A percentile compares a stretch with the other conserved stretches of the same genome.
These are phyloP conservation scores for Cryptomeria japonica DNA, from an alignment of 75 land plant genomes.

Conservation along the genomic window DNA sequence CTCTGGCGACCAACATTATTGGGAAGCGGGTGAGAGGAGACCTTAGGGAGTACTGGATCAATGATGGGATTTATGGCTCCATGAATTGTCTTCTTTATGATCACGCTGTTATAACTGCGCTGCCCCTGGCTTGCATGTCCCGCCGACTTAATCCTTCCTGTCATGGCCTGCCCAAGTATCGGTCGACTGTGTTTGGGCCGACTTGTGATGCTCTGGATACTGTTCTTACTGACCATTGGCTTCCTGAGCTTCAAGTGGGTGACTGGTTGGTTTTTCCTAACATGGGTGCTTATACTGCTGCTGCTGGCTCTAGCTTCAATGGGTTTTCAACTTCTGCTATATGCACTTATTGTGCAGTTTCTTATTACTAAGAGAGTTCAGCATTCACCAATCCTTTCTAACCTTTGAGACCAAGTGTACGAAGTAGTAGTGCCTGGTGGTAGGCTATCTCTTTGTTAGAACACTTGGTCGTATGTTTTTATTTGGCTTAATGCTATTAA, in stretches of 20 bases:
- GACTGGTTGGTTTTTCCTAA: slow-evolving; percentile 54
- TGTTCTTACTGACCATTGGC: slow-evolving; percentile 28
- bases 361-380: not conserved
- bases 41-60: slow-evolving; percentile 57
- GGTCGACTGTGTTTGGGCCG: slow-evolving; percentile 54
- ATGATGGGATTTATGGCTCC: slow-evolving; percentile 62
- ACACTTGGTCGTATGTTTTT: too few relatives aligned
- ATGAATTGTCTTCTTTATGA: slow-evolving; percentile 56
- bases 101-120: slow-evolving; percentile 41
- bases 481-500: too few relatives aligned
- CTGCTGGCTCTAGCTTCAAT: slow-evolving; percentile 57
- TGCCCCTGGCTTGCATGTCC: slow-evolving; percentile 19
- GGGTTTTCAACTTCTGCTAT: slow-evolving; percentile 42
- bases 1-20: slow-evolving; percentile 43
- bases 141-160: slow-evolving; percentile 10
- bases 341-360: slow-evolving; percentile 21
- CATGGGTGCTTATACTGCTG: slow-evolving; percentile 62
- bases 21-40: slow-evolving; percentile 48
- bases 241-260: slow-evolving; percentile 43
- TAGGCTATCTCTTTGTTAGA: too few relatives aligned
- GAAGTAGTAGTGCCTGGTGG: too few relatives aligned
- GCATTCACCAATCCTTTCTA: too few relatives aligned
- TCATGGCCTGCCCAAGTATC: slow-evolving; percentile 1
- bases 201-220: slow-evolving; percentile 65
- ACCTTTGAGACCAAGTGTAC: too few relatives aligned